phyloP scores from a whole-genome alignment of 305 asterid species.

The Solanum hybrid region DNA sequence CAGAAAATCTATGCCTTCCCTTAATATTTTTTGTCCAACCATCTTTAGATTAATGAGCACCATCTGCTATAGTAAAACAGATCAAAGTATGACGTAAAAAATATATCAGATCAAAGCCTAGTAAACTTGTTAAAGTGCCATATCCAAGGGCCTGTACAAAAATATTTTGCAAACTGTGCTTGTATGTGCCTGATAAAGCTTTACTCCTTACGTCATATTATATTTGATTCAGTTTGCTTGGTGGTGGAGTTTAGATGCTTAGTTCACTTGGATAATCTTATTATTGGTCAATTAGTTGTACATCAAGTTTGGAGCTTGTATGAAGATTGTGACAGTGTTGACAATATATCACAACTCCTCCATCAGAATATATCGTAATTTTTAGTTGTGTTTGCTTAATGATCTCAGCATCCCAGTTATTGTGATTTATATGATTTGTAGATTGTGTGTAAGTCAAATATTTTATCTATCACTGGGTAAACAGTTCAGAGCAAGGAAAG shows the following conservation, averaged over 20 bases:
- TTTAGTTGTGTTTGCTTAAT: not conserved
- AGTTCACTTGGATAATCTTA: not conserved
- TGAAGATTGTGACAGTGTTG: not conserved
- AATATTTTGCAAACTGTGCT: not conserved
- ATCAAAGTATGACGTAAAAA: not conserved
- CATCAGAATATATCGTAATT: not conserved
- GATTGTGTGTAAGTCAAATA: not conserved
- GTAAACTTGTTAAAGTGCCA: not conserved
- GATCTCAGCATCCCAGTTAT: not conserved
- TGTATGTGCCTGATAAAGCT: not conserved
- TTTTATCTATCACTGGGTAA: not conserved
- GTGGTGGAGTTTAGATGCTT: not conserved
- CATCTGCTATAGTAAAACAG: not conserved
- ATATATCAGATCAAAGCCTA: not conserved
- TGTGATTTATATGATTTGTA: not conserved
- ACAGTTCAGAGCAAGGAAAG: not conserved
- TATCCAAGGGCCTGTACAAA: not conserved
- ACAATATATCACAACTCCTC: not conserved
- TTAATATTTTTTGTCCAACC: not conserved
- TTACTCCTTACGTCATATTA: not conserved
- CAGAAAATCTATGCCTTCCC: not conserved
- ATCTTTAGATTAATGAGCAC: not conserved
- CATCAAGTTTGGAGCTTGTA: not conserved
- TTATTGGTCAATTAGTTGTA: not conserved
- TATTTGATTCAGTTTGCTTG: not conserved